Evolutionary conservation across 2,329 filamentous ascomycete genomes (phyloP), one percentile per base, ranked within the genome.

Genomic region (Magnaporthales sp.): DNA sequence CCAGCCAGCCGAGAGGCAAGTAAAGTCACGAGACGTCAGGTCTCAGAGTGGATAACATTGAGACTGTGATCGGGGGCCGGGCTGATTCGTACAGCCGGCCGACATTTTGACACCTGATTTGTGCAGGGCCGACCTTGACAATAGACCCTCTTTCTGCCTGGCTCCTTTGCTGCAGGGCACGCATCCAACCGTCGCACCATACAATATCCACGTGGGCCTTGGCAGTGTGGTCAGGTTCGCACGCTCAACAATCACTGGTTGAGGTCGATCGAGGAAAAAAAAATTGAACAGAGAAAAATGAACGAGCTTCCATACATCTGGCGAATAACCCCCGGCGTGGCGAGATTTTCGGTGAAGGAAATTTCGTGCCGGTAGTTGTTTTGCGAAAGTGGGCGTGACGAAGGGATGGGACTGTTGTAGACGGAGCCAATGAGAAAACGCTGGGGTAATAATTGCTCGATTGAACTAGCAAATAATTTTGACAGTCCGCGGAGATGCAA

Each of bases 361-460:
- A 51, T 51, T 15, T 46, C 15, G 38, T 15, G n/a, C n/a, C 38
- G 38, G 38, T 24, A 58, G 24, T 58, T 58, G 54, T 58, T n/a
- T 8, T 38, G 32, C 32, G 32, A 38, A n/a, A n/a, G n/a, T n/a
- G n/a, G n/a, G n/a, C n/a, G 38, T 46, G 38, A 51, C 15, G 4
- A n/a, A 51, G n/a, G 38, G 38, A 51, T 51, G 38, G 38, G n/a
- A 7, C 9, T 8, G 54, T 15, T 15, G 24, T 13, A 27, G 24
- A 4, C 13, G 22, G 54, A 58, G 24, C 54, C 54, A 58, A 58
- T 58, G 24, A 24, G 63, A 9, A 29, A 19, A 46, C 9, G 38
- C 27, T 27, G 63, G 63, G 31, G 63, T 54, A 27, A 65, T 65
- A 22, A 32, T 32, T 22, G 61, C 65, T 58, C 65, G 60, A 66